Evolutionary conservation across 805 yeast species (phyloP).

Genomic region (Saccharomycopsis selenospora): DNA sequence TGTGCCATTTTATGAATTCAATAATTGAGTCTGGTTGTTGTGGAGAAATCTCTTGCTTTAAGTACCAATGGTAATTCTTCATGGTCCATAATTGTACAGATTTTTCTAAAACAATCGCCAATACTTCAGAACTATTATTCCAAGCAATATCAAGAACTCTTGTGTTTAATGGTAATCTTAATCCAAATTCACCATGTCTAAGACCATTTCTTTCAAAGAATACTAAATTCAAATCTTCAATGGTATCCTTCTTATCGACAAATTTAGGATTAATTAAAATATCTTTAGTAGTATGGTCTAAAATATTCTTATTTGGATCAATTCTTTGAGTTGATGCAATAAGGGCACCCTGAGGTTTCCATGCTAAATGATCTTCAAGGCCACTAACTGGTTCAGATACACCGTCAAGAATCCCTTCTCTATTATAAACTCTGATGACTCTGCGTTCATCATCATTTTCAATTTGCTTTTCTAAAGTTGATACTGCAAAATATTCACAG

Average conservation of each 20-base stretch:
- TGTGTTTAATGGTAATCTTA: slow-evolving; percentile 50
- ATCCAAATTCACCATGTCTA: slow-evolving; percentile 76
- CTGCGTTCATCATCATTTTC: slow-evolving; percentile 49
- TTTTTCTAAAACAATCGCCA: slow-evolving; percentile 58
- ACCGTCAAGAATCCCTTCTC: slow-evolving; percentile 72
- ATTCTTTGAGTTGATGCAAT: slow-evolving; percentile 77
- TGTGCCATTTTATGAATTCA: slow-evolving; percentile 66
- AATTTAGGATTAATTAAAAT: slow-evolving; percentile 23
- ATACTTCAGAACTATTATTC: slow-evolving; percentile 74
- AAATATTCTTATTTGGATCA: slow-evolving; percentile 11
- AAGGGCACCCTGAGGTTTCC: slow-evolving; percentile 89
- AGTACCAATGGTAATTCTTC: slow-evolving; percentile 92
- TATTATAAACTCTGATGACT: slow-evolving; percentile 71
- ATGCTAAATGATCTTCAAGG: slow-evolving; percentile 62
- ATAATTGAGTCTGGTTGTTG: slow-evolving; percentile 26
- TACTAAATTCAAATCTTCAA: slow-evolving; percentile 40
- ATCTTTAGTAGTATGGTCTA: slow-evolving; percentile 15
- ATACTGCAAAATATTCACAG: slow-evolving; percentile 71
- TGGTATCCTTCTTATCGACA: slow-evolving; percentile 44
- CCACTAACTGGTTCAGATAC: slow-evolving; percentile 88
- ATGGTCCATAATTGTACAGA: slow-evolving; percentile 83
- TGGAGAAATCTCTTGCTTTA: slow-evolving; percentile 62
- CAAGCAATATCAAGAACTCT: slow-evolving; percentile 53
- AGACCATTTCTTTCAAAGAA: slow-evolving; percentile 93
- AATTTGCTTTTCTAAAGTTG: slow-evolving; percentile 47